Evolutionary conservation across 2,329 filamentous ascomycete species (phyloP).

Genomic region (Diaporthe aspalathi): DNA sequence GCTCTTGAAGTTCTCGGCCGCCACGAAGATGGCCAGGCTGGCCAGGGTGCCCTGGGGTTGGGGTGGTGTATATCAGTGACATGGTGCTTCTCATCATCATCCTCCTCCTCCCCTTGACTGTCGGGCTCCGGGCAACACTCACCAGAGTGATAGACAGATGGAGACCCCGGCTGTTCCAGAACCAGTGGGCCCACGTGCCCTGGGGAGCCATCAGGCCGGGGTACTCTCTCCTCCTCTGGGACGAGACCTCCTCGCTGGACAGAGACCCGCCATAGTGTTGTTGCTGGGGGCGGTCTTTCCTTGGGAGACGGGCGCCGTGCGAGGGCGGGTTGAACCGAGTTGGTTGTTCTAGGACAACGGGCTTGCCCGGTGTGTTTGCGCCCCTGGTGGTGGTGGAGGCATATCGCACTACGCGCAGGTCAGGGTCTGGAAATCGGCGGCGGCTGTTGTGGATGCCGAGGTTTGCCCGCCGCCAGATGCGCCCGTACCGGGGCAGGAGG

Average conservation of each 20-base stretch:
- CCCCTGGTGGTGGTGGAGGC: constrained; percentile 42
- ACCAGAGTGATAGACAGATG: constrained; percentile 90
- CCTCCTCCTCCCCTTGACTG: too few relatives aligned
- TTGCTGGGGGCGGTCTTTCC: constrained; percentile 64
- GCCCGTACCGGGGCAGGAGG: constrained; percentile 71
- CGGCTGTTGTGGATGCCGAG: constrained; percentile 42
- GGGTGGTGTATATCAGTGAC: constrained; percentile 12
- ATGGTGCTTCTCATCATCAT: neutral
- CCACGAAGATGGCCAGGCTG: constrained; percentile 77
- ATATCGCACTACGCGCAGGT: constrained; percentile 48
- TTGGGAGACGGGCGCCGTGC: constrained; percentile 77
- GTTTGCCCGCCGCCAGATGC: constrained; percentile 61
- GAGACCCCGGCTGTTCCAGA: constrained; percentile 80
- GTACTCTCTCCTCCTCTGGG: constrained; percentile 78
- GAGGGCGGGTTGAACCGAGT: constrained; percentile 92
- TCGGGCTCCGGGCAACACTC: neutral
- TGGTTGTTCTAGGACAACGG: constrained; percentile 84
- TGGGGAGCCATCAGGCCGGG: constrained; percentile 89
- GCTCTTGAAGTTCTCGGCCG: constrained; percentile 80
- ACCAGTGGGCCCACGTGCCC: constrained; percentile 85
- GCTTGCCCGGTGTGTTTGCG: constrained; percentile 58
- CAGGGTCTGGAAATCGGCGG: constrained; percentile 41
- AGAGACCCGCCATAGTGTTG: constrained; percentile 81
- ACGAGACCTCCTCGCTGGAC: constrained; percentile 71
- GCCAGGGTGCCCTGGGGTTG: constrained; percentile 71